A percentile compares a stretch with the other conserved stretches of the same genome.
phyloP scores from a whole-genome alignment of 805 yeast species.

The Cephaloascus albidus region DNA sequence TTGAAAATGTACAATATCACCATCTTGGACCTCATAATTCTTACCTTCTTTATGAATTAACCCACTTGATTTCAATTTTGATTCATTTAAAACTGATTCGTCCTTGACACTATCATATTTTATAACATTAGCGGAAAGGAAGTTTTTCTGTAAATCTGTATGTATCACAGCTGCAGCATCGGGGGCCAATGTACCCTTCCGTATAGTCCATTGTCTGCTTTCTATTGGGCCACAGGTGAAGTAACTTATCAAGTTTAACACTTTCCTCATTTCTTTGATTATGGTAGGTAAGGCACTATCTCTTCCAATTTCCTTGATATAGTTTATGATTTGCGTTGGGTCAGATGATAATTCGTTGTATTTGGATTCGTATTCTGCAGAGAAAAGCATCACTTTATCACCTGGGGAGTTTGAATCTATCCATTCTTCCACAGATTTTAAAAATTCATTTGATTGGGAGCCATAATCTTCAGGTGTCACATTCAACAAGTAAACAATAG shows the following conservation, averaged over 20 bases:
- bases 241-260: conserved; percentile 66
- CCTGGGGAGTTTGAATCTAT: conserved; percentile 56
- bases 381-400: conserved; percentile 23
- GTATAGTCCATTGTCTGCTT: conserved; percentile 83
- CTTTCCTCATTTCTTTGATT: conserved; percentile 55
- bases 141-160: conserved; percentile 74
- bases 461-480: conserved; percentile 64
- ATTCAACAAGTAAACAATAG: conserved; percentile 72
- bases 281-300: conserved; percentile 52
- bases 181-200: conserved; percentile 69
- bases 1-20: conserved; percentile 70
- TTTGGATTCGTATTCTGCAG: conserved; percentile 41
- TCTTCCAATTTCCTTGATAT: conserved; percentile 20
- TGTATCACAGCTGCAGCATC: conserved; percentile 90
- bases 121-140: conserved; percentile 68
- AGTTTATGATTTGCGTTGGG: conserved; percentile 8
- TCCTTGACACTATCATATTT: too few relatives aligned
- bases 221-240: conserved; percentile 84
- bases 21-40: conserved; percentile 72
- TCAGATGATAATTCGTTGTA: conserved; percentile 17
- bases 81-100: conserved; percentile 36
- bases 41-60: conserved; percentile 63
- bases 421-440: conserved; percentile 52
- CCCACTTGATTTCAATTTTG: conserved; percentile 44
- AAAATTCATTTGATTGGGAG: conserved; percentile 40